A percentile compares a stretch with the other conserved stretches of the same genome.
phyloP scores from a whole-genome alignment of 176 grass and related monocot genomes.

The Poa pratensis region DNA sequence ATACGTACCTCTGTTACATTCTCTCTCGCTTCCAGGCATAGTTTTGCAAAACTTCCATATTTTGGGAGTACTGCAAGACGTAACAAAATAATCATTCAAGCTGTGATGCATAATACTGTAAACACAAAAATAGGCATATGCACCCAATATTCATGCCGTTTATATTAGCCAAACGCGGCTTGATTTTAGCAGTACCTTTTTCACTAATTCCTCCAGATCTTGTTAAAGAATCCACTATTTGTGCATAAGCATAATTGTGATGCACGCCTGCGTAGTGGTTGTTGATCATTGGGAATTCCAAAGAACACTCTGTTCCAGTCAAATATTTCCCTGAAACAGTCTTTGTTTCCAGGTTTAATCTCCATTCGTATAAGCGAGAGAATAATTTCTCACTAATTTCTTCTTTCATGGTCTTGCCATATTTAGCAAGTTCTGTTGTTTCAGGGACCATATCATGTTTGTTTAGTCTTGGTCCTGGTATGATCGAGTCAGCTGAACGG shows the following conservation, averaged over 20 bases:
- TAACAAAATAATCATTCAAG: neutral
- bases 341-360: conserved; percentile 56
- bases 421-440: neutral
- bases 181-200: conserved; percentile 43
- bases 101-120: neutral
- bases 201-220: conserved; percentile 14
- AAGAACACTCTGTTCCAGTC: conserved; percentile 41
- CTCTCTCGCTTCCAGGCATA: conserved; percentile 40
- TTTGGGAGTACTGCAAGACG: conserved; percentile 47
- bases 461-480: conserved; percentile 52
- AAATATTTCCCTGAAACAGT: conserved; percentile 49
- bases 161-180: neutral
- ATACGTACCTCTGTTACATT: conserved; percentile 35
- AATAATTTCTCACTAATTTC: conserved; percentile 11
- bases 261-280: conserved; percentile 43
- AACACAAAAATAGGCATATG: neutral
- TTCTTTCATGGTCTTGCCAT: conserved; percentile 27
- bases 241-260: conserved; percentile 56
- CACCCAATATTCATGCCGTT: neutral
- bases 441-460: neutral
- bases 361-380: conserved; percentile 53
- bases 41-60: conserved; percentile 57
- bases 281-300: conserved; percentile 61
- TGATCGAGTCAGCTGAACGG: conserved; percentile 48
- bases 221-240: conserved; percentile 53